Base-by-base conservation (phyloP, 2,329 filamentous ascomycete species). In the Dothideomycetes sp. region DNA sequence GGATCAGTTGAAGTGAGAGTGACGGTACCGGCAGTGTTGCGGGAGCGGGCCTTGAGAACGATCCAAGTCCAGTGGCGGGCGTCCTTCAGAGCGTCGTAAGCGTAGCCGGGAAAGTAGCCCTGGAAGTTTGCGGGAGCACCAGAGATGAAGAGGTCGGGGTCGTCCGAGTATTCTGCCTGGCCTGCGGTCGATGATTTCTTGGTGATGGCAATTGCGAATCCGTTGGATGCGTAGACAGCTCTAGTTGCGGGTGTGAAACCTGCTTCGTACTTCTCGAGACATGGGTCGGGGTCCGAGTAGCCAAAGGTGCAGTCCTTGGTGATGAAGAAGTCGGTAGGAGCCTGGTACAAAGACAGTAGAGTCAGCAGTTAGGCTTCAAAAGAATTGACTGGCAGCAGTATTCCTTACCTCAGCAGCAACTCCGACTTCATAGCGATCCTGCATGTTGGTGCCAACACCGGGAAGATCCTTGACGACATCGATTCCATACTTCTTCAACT, bases 381-480 rank as follows among this genome's bases (percentile, higher is more conserved):
- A n/a, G n/a, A n/a, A n/a, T n/a, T n/a, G n/a, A n/a, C n/a, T n/a
- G n/a, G n/a, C n/a, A n/a, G n/a, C n/a, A n/a, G n/a, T n/a, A n/a
- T n/a, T n/a, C n/a, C n/a, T n/a, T n/a, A n/a, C n/a, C n/a, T n/a
- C n/a, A n/a, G n/a, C n/a, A n/a, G n/a, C 61, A 37, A 70, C 61
- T 1, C 66, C 63, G 19, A 76, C 64, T 44, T 70, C 71, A 32
- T 72, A 72, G 34, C 77, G 75, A 51, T 83, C 77, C 42, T 77
- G 64, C 3, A 83, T 63, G 57, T 81, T 78, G 42, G 69, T 70
- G 4, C 79, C 79, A 3, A 84, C 77, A 33, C 78, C 74, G 1
- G 72, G 70, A 0, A 75, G 70, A 45, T 80, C 66, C 3, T 68
- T 62, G 14, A 78, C 47, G 1, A 73, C 58, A 2, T 63, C 51